Percentiles rank a stretch among this genome's conserved stretches.
Evolutionary conservation across 2,329 filamentous ascomycete species (phyloP).

Genomic region (Arthrinium puccinioides): DNA sequence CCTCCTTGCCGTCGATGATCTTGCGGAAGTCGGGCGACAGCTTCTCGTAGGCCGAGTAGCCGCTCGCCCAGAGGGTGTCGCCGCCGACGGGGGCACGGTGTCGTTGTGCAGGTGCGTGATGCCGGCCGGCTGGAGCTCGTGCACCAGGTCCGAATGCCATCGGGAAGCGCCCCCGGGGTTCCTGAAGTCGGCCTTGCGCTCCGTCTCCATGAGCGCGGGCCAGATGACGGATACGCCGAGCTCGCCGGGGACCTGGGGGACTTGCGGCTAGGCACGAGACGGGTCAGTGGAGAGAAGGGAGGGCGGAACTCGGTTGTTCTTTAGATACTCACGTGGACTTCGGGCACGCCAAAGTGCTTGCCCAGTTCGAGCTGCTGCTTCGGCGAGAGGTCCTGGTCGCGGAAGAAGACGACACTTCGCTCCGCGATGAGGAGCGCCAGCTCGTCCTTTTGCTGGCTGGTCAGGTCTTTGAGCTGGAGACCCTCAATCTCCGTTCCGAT

Average conservation of each 20-base stretch:
- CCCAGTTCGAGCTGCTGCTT: conserved; percentile 58
- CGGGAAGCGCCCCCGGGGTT: conserved; percentile 59
- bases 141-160: conserved; percentile 67
- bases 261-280: conserved; percentile 49
- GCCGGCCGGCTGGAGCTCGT: conserved; percentile 63
- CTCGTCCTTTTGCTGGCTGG: conserved; percentile 51
- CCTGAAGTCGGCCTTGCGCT: conserved; percentile 54
- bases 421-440: conserved; percentile 56
- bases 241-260: conserved; percentile 61
- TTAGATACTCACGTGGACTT: conserved; percentile 52
- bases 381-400: conserved; percentile 54
- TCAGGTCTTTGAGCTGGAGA: conserved; percentile 55
- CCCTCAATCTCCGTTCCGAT: conserved; percentile 61
- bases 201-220: conserved; percentile 60
- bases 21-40: conserved; percentile 62
- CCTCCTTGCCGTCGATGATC: conserved; percentile 60
- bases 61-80: conserved; percentile 66
- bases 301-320: background rate
- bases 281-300: background rate
- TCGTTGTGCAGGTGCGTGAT: conserved; percentile 66
- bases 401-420: conserved; percentile 59
- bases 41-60: conserved; percentile 67
- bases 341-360: conserved; percentile 56
- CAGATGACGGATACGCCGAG: conserved; percentile 61
- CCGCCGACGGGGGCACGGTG: conserved; percentile 57